Percentiles rank a stretch among this genome's conserved stretches.
Evolutionary conservation across 148 eudicot genomes (phyloP).

Genomic region (Chenopodium formosanum): DNA sequence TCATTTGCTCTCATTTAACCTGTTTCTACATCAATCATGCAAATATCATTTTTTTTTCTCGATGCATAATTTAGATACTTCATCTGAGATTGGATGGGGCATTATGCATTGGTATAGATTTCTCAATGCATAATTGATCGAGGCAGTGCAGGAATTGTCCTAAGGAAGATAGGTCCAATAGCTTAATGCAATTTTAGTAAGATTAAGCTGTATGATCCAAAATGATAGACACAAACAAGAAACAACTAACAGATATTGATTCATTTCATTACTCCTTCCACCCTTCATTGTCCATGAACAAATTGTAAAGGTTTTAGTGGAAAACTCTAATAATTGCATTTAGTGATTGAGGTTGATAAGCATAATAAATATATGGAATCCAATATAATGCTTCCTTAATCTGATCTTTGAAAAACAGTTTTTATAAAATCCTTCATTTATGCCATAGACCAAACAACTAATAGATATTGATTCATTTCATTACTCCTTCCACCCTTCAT

Average conservation of each 20-base stretch:
- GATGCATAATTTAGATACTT: not conserved
- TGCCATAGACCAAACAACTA: not conserved
- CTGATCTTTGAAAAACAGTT: not conserved
- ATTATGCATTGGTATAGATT: not conserved
- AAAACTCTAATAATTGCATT: not conserved
- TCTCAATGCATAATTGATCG: not conserved
- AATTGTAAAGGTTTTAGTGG: no score
- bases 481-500: not conserved
- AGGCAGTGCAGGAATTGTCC: not conserved
- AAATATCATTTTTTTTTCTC: not conserved
- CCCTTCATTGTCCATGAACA: not conserved
- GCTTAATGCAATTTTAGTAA: not conserved
- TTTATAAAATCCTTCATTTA: no score
- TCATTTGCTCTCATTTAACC: no score
- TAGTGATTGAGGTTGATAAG: not conserved
- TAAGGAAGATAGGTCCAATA: not conserved
- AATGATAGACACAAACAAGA: not conserved
- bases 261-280: not conserved
- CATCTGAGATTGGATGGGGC: not conserved
- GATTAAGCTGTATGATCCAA: not conserved
- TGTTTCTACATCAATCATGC: not conserved
- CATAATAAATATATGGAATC: not conserved
- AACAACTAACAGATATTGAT: not conserved
- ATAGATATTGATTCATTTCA: not conserved
- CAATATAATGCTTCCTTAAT: not conserved